Conservation (phyloP, 306 rosid genomes). For the Inga laurina region DNA sequence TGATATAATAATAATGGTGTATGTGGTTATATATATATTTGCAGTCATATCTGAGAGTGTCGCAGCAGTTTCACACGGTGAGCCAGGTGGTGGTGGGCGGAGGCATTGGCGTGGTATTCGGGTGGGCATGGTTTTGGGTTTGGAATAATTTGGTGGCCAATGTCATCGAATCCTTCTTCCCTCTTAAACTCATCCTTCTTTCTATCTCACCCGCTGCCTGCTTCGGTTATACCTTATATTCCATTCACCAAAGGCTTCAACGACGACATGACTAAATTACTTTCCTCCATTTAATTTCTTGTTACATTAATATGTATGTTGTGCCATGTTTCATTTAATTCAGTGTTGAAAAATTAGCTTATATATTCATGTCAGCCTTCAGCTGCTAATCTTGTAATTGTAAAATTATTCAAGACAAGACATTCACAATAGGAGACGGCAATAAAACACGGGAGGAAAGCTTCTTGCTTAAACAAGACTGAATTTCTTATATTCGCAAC, state of each 20-base stretch:
- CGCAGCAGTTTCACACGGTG: constrained; percentile 55
- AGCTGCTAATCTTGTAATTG: neutral
- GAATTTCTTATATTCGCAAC: too few species aligned
- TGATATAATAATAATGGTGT: neutral
- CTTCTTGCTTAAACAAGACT: too few species aligned
- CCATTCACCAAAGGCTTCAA: constrained; percentile 45
- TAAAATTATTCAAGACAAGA: neutral
- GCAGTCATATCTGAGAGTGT: constrained; percentile 77
- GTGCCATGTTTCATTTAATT: neutral
- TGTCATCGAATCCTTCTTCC: constrained; percentile 44
- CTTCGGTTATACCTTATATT: constrained; percentile 40
- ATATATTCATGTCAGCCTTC: neutral
- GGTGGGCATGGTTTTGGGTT: constrained; percentile 52
- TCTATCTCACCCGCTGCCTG: constrained; percentile 45
- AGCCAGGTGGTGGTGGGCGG: constrained; percentile 74
- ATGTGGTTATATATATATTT: neutral
- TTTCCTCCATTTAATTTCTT: neutral
- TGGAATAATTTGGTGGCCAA: constrained; percentile 55
- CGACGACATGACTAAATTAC: neutral
- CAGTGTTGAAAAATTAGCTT: too few species aligned
- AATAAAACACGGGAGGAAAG: too few species aligned
- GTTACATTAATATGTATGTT: neutral
- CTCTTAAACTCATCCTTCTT: constrained; percentile 45
- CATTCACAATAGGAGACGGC: neutral
- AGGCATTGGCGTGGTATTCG: constrained; percentile 44